Percentiles rank a stretch among this genome's conserved stretches.
These are phyloP conservation scores for Naematelia aurantialba DNA, from an alignment of 768 basidiomycete species.

Conservation along the genomic window DNA sequence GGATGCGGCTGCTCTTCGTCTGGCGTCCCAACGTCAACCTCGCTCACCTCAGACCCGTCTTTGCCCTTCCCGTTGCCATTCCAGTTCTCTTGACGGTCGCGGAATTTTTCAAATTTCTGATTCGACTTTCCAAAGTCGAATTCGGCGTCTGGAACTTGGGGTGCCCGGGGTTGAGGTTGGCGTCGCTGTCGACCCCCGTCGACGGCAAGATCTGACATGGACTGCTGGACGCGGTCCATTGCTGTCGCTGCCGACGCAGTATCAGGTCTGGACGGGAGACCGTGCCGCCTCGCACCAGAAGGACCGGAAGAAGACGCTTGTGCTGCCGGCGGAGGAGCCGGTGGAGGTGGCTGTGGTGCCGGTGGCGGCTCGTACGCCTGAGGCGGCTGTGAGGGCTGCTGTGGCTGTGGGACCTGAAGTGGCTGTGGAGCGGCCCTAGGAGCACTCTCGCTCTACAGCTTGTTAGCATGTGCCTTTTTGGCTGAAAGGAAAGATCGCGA, in stretches of 20 bases:
- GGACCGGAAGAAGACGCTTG: conserved; percentile 7
- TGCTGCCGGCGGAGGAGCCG: conserved; percentile 6
- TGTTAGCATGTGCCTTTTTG: conserved; percentile 10
- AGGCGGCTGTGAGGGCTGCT: neutral
- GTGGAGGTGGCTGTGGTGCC: conserved; percentile 1
- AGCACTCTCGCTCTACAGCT: conserved; percentile 15
- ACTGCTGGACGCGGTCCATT: conserved; percentile 40
- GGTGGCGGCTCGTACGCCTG: too few species aligned
- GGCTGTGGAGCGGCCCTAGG: conserved; percentile 2
- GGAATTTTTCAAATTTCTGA: conserved; percentile 30
- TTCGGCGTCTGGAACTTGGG: conserved; percentile 38
- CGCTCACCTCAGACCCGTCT: conserved; percentile 6
- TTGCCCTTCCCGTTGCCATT: conserved; percentile 5
- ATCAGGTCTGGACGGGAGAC: conserved; percentile 29
- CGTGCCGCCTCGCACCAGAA: conserved; percentile 13
- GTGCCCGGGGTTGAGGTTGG: conserved; percentile 10
- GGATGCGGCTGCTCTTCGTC: conserved; percentile 27
- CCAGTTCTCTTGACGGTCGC: too few species aligned
- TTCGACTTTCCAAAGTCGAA: conserved; percentile 41
- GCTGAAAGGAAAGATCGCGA: neutral
- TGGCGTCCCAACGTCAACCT: conserved; percentile 14
- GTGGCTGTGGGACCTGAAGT: neutral
- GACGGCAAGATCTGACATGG: conserved; percentile 34
- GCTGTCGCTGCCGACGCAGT: conserved; percentile 32
- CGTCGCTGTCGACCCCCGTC: conserved; percentile 11